These are phyloP conservation scores for Sporothrix inflata DNA, from an alignment of 2,329 filamentous ascomycete species.

Conservation along the genomic window DNA sequence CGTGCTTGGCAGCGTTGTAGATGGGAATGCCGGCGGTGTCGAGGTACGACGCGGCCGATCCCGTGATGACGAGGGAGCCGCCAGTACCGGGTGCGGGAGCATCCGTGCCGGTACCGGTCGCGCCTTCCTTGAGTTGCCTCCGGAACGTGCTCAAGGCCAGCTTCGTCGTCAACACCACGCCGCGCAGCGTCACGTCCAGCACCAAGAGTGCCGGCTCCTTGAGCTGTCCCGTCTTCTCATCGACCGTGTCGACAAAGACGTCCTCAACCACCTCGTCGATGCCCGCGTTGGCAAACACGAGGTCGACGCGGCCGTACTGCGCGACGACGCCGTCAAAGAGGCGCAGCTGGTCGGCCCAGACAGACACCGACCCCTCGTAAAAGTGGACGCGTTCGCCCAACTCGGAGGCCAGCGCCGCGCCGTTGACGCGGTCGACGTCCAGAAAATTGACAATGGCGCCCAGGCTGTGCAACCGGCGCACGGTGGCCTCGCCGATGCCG, in stretches of 20 bases:
- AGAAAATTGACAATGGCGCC: slow-evolving; percentile 19
- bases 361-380: slow-evolving; percentile 20
- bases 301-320: slow-evolving; percentile 21
- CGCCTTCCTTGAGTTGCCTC: neutral
- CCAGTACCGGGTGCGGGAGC: neutral
- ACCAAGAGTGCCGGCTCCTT: slow-evolving; percentile 15
- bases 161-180: slow-evolving; percentile 21
- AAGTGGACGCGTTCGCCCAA: slow-evolving; percentile 13
- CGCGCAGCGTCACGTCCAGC: slow-evolving; percentile 19
- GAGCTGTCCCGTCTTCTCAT: slow-evolving; percentile 6
- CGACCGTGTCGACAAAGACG: slow-evolving; percentile 11
- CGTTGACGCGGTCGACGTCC: slow-evolving; percentile 10
- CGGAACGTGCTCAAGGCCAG: slow-evolving; percentile 22
- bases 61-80: slow-evolving; percentile 21
- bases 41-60: slow-evolving; percentile 25
- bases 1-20: slow-evolving; percentile 27
- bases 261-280: slow-evolving; percentile 22
- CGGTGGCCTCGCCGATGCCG: slow-evolving; percentile 22
- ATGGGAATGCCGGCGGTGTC: slow-evolving; percentile 21
- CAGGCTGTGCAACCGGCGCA: neutral
- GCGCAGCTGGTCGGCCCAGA: slow-evolving; percentile 24
- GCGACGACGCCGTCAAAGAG: slow-evolving; percentile 19
- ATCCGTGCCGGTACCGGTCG: neutral
- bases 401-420: neutral
- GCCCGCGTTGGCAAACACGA: slow-evolving; percentile 27